These are phyloP conservation scores for Fusarium sp. DNA, from an alignment of 2,329 filamentous ascomycete genomes.

Conservation along the genomic window DNA sequence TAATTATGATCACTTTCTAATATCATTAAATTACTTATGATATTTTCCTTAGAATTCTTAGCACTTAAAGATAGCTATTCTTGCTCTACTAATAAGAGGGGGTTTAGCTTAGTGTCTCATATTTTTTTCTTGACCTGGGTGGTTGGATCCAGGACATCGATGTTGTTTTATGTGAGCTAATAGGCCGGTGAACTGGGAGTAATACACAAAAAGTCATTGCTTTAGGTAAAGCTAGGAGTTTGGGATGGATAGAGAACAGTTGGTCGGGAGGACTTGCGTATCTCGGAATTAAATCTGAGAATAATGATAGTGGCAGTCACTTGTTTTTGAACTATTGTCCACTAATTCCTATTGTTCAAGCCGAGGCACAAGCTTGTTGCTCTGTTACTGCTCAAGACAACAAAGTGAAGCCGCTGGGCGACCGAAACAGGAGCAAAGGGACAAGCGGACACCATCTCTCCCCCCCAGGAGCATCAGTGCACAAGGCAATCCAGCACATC, in stretches of 20 bases:
- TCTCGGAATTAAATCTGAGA: neutral
- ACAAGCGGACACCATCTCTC: neutral
- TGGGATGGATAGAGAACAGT: neutral
- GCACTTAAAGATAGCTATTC: too few relatives aligned
- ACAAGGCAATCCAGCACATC: neutral
- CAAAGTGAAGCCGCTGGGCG: neutral
- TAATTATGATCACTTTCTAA: too few relatives aligned
- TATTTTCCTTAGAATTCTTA: too few relatives aligned
- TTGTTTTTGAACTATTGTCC: neutral
- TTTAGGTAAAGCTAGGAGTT: conserved; percentile 11
- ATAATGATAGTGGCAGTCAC: neutral
- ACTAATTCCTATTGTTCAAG: neutral
- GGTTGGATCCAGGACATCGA: neutral
- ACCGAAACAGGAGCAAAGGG: neutral
- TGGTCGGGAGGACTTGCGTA: neutral
- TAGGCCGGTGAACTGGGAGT: neutral
- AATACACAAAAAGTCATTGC: neutral
- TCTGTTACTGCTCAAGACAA: neutral
- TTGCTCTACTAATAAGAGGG: too few relatives aligned
- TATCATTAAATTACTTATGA: too few relatives aligned
- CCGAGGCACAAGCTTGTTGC: neutral
- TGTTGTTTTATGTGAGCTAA: neutral
- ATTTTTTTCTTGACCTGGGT: too few relatives aligned
- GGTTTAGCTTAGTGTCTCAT: too few relatives aligned
- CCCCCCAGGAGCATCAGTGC: neutral